Conservation (phyloP, 306 rosid species). For the Begonia loranthoides region DNA sequence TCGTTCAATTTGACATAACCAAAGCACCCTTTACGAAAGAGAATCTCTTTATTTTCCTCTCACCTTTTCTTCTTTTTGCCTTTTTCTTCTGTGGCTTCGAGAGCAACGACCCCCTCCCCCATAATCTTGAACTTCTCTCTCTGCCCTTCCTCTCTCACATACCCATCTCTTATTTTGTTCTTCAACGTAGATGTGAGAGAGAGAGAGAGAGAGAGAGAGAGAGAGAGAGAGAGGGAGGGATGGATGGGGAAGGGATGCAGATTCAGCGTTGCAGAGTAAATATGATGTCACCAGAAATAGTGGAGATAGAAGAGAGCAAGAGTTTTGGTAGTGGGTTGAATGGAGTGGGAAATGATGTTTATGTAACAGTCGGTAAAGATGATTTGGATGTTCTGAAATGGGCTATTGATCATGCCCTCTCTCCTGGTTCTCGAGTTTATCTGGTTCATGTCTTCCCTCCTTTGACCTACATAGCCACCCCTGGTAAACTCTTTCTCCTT, state of each 20-base stretch:
- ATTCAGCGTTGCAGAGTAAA: constrained; percentile 8
- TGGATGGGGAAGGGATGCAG: constrained; percentile 24
- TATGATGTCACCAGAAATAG: constrained; percentile 41
- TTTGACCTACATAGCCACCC: constrained; percentile 51
- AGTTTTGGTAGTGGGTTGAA: constrained; percentile 18
- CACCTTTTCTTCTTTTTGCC: background rate
- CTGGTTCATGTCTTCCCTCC: constrained; percentile 68
- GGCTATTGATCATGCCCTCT: constrained; percentile 56
- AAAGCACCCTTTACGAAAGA: constrained; percentile 28
- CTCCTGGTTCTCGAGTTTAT: constrained; percentile 42
- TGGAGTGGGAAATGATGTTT: constrained; percentile 35
- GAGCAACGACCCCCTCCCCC: constrained; percentile 23
- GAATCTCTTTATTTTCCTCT: constrained; percentile 17
- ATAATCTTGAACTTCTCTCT: constrained; percentile 17
- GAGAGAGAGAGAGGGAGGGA: constrained; percentile 30
- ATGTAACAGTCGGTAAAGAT: constrained; percentile 68
- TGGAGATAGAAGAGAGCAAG: constrained; percentile 40
- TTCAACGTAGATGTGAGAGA: constrained; percentile 6
- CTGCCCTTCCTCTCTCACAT: constrained; percentile 22
- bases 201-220: constrained; percentile 11
- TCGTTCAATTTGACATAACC: background rate
- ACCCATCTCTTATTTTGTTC: constrained; percentile 8
- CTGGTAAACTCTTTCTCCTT: constrained; percentile 28
- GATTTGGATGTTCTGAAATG: constrained; percentile 55
- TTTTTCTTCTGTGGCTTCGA: constrained; percentile 33